Evolutionary conservation across 768 basidiomycete species (phyloP).

Genomic region (Lactifluus volemus): DNA sequence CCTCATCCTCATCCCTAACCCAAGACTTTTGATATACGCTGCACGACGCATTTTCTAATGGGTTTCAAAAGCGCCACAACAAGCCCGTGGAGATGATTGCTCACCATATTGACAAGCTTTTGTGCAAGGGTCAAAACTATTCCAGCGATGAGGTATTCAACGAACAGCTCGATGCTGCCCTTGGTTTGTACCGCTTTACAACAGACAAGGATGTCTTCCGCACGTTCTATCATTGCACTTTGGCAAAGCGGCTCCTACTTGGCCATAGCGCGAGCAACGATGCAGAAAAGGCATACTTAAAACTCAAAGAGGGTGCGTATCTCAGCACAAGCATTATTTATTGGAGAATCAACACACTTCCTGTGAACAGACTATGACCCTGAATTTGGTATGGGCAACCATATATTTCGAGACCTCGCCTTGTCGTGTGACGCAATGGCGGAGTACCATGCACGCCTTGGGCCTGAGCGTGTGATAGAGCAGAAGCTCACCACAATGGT

Average conservation of each 20-base stretch:
- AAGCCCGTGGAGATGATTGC: constrained; percentile 94
- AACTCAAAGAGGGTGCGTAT: constrained; percentile 61
- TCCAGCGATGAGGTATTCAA: constrained; percentile 57
- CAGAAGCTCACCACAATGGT: constrained; percentile 66
- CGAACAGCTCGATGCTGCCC: constrained; percentile 49
- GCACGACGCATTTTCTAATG: constrained; percentile 59
- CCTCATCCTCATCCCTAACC: constrained; percentile 31
- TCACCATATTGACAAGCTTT: constrained; percentile 76
- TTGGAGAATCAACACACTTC: neutral
- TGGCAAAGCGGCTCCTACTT: constrained; percentile 84
- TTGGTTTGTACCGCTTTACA: constrained; percentile 76
- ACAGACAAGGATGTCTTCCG: constrained; percentile 93
- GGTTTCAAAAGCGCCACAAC: constrained; percentile 66
- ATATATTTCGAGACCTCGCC: constrained; percentile 89
- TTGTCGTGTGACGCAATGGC: constrained; percentile 66
- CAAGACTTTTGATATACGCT: constrained; percentile 58
- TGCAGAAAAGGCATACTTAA: constrained; percentile 77
- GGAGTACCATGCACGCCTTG: constrained; percentile 45
- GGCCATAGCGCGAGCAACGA: constrained; percentile 80
- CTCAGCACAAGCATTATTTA: neutral
- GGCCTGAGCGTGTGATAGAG: constrained; percentile 24
- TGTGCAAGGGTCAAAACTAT: constrained; percentile 79
- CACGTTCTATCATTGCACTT: constrained; percentile 79
- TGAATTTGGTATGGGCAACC: constrained; percentile 88
- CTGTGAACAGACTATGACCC: constrained; percentile 73